Evolutionary conservation across 2,329 filamentous ascomycete species (phyloP), one percentile per base, ranked within the genome.

Genomic region (Stromatinia cepivora): DNA sequence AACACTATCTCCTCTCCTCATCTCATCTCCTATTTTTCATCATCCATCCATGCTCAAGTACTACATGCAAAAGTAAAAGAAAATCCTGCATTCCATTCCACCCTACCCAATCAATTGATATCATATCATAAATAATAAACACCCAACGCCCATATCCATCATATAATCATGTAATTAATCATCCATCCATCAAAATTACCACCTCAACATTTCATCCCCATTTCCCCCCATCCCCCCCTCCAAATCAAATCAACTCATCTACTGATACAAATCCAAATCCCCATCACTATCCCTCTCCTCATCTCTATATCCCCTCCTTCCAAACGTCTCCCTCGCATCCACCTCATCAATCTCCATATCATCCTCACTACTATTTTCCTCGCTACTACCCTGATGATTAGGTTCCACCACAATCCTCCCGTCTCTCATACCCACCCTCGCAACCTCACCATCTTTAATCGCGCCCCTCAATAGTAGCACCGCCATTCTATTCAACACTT

Each of bases 401-500:
- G 93, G 84, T 34, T 95, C 77, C 1, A 99, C 93, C 3, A 88
- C 82, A 70, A 98, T 90, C 79, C 92, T 92, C 58, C 92, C 92
- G 72, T 93, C 88, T 42, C 90, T 86, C 71, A 98, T 84, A 58
- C 92, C 88, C 34, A 98, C 92, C 36, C 87, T 84, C 1, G 95
- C 95, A 2, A 81, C 82, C 82, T 99, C 95, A 56, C 94, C 94
- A 74, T 99, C 94, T 75, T 86, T 88, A 79, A 99, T 90, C 67
- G 87, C 89, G 72, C 93, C 93, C 72, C 93, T 88, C 34, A 99
- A 85, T 72, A 99, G 96, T 72, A 98, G 86, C 53, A 99, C 92
- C 1, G 95, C 95, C 72, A 99, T 84, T 63, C 90, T 89, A 81
- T 99, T 99, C 76, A 99, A 88, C 3, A 99, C 93, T 81, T 99